Base-by-base conservation (phyloP, 2,329 filamentous ascomycete species). In the Trichoderma asperellum region DNA sequence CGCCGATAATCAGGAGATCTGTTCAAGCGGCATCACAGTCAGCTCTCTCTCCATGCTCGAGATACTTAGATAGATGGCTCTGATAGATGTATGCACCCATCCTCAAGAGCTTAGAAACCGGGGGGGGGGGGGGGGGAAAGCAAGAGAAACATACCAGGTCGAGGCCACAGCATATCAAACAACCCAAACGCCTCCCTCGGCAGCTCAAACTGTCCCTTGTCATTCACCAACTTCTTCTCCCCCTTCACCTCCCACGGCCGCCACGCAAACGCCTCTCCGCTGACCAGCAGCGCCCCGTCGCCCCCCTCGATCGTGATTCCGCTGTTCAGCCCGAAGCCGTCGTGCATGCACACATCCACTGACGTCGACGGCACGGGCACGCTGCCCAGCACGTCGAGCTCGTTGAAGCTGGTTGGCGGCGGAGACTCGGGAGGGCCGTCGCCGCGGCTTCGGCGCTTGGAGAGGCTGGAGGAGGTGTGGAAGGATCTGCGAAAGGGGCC, bases 1-100 rank as follows among this genome's bases (percentile, higher is more conserved):
- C 87, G 1, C 96, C 96, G n/a, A 99, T 82, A 68, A 99, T 92
- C 52, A 99, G 83, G 21, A 98, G 83, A 83, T 98, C 95, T 93
- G 75, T 60, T 18, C 29, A 57, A 16, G 29, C 4, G 27, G 34
- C 16, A 35, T 14, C 21, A 16, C 18, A 3, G 47, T 70, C 21
- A 71, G 66, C 43, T 21, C 10, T 37, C 47, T 34, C 2, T n/a
- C 12, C 43, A 16, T 10, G 18, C 0, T 43, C 40, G 40, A 24
- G 5, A 49, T 21, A 24, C 6, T 2, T 49, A 21, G 35, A 12
- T 37, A 37, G n/a, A 21, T 49, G 6, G 47, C 47, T 12, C 11
- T 24, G 47, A 12, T 49, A 10, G 7, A 49, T 49, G 10, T 21
- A n/a, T 6, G 18, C 37, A n/a, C 18, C 8, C n/a, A 21, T 49